These are phyloP conservation scores for Oryza glumipatula DNA, from an alignment of 176 grass and related monocot genomes.

Conservation along the genomic window DNA sequence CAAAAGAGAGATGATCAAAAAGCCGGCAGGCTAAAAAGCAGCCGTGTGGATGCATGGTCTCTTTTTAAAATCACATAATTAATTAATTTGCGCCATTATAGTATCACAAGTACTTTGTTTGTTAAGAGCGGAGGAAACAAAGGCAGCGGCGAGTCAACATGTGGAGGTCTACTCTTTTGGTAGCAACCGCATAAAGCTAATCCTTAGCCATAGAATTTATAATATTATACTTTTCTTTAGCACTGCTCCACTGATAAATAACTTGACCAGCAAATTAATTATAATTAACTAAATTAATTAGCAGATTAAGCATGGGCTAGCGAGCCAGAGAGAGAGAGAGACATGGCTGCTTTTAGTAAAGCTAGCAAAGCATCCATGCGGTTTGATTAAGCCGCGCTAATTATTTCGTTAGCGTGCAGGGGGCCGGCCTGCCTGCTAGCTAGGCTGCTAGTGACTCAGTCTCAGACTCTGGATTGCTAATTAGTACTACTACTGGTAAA, in stretches of 20 bases:
- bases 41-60: slow-evolving; percentile 33
- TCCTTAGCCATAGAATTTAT: background rate
- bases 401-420: background rate
- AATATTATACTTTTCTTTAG: background rate
- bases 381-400: background rate
- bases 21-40: slow-evolving; percentile 40
- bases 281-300: background rate
- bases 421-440: background rate
- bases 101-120: background rate
- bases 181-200: slow-evolving; percentile 21
- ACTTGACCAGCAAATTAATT: background rate
- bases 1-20: slow-evolving; percentile 43
- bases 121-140: slow-evolving; percentile 34
- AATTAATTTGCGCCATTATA: background rate
- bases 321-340: background rate
- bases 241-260: background rate
- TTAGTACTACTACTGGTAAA: background rate
- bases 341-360: background rate
- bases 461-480: background rate
- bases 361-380: background rate
- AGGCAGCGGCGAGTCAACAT: slow-evolving; percentile 38
- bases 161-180: slow-evolving; percentile 41
- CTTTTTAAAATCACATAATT: slow-evolving; percentile 9
- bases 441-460: background rate
- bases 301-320: background rate